Evolutionary conservation across 495 filamentous ascomycete species (phyloP).

Genomic region (Neurospora terricola): DNA sequence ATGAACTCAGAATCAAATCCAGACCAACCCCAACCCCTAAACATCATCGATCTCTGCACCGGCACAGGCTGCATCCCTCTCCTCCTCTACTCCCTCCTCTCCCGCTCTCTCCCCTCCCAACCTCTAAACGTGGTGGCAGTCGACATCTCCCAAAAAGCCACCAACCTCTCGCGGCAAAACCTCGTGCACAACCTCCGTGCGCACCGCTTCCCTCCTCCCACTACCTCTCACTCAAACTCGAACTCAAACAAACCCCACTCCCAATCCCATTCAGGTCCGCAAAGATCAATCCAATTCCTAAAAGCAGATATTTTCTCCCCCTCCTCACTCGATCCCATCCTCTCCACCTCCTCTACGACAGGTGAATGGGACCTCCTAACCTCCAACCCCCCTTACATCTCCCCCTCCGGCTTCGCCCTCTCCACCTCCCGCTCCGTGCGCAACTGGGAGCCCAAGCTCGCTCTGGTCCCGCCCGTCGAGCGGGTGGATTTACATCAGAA

Average conservation of each 20-base stretch:
- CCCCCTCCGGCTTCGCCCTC: constrained; percentile 42
- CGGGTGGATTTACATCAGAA: not conserved
- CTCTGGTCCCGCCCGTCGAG: constrained; percentile 50
- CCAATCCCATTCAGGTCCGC: not conserved
- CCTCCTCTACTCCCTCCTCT: constrained; percentile 51
- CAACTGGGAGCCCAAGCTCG: constrained; percentile 65
- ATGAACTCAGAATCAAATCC: not conserved
- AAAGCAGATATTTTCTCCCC: constrained; percentile 45
- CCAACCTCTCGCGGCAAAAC: constrained; percentile 55
- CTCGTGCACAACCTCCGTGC: constrained; percentile 50
- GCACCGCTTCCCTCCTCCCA: not conserved
- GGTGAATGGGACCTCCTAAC: constrained; percentile 58
- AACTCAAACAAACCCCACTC: too few relatives aligned
- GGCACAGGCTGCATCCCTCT: constrained; percentile 88
- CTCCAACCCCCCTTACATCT: constrained; percentile 90
- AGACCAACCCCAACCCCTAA: constrained; percentile 24
- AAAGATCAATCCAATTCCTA: constrained; percentile 35
- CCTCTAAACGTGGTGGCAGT: constrained; percentile 32
- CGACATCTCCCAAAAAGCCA: constrained; percentile 52
- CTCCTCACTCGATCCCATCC: not conserved
- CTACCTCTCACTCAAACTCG: too few relatives aligned
- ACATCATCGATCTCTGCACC: constrained; percentile 76
- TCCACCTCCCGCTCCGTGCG: constrained; percentile 62
- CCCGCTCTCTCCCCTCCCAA: constrained; percentile 4
- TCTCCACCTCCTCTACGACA: not conserved